phyloP scores from a whole-genome alignment of 768 basidiomycete species.

The Tulasnella sp. region DNA sequence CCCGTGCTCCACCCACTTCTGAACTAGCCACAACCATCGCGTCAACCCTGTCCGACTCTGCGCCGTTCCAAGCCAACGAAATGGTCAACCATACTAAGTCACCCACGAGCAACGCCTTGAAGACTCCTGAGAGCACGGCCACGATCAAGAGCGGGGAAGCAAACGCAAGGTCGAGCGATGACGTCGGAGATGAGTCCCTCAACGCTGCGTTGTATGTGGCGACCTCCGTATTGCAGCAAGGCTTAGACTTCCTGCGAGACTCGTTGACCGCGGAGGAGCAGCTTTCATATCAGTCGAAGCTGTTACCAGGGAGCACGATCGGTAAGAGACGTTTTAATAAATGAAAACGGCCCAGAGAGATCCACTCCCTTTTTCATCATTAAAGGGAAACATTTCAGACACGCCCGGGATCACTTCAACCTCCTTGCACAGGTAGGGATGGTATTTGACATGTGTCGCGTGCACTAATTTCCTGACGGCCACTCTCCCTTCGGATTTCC shows the following conservation, averaged over 20 bases:
- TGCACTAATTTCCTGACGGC: not conserved
- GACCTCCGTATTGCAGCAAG: slow-evolving; percentile 55
- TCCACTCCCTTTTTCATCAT: not conserved
- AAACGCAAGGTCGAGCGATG: no score
- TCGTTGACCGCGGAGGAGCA: slow-evolving; percentile 56
- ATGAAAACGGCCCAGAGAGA: not conserved
- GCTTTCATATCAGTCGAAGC: slow-evolving; percentile 52
- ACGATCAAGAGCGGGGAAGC: no score
- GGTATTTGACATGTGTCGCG: not conserved
- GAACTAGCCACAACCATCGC: no score
- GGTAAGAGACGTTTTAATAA: slow-evolving; percentile 33
- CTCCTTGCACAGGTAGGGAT: slow-evolving; percentile 17
- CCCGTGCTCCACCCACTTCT: no score
- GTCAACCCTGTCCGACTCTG: no score
- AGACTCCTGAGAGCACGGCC: no score
- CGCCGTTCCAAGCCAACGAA: no score
- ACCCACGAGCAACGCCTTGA: no score
- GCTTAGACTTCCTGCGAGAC: slow-evolving; percentile 50
- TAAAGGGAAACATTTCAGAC: slow-evolving; percentile 72
- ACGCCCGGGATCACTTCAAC: slow-evolving; percentile 68
- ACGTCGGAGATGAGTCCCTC: no score
- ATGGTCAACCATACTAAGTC: no score
- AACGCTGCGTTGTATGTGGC: slow-evolving; percentile 35
- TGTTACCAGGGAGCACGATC: slow-evolving; percentile 78
- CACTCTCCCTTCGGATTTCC: not conserved